These are phyloP conservation scores for Apiotrichum siamense DNA, from an alignment of 1,284 basidiomycete genomes.

Conservation along the genomic window DNA sequence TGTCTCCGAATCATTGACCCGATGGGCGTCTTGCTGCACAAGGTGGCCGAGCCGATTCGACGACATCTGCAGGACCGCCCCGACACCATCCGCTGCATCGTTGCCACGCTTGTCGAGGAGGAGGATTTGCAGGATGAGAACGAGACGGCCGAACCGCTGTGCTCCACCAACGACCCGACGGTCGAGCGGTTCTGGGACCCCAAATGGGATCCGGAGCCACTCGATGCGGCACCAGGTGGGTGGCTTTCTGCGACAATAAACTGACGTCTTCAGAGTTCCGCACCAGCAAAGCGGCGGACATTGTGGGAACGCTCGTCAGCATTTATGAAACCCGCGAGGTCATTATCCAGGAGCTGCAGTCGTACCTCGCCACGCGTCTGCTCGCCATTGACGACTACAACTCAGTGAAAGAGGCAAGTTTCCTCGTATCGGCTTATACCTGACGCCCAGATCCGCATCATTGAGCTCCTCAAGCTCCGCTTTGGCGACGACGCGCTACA, in stretches of 20 bases:
- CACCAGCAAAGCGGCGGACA: slow-evolving; percentile 76
- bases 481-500: slow-evolving; percentile 86
- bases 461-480: slow-evolving; percentile 85
- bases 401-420: slow-evolving; percentile 69
- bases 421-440: neutral
- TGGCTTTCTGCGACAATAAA: neutral
- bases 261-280: slow-evolving; percentile 62
- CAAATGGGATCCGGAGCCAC: slow-evolving; percentile 87
- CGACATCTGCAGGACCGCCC: slow-evolving; percentile 73
- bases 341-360: slow-evolving; percentile 88
- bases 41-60: slow-evolving; percentile 83
- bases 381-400: slow-evolving; percentile 72
- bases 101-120: slow-evolving; percentile 81
- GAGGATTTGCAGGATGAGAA: slow-evolving; percentile 57
- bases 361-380: slow-evolving; percentile 74
- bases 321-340: slow-evolving; percentile 93
- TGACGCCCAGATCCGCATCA: slow-evolving; percentile 66
- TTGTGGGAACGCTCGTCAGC: slow-evolving; percentile 88
- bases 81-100: slow-evolving; percentile 87
- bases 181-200: slow-evolving; percentile 77
- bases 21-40: slow-evolving; percentile 81
- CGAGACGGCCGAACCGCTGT: slow-evolving; percentile 28
- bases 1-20: slow-evolving; percentile 87
- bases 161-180: slow-evolving; percentile 64
- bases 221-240: slow-evolving; percentile 83